Conservation (phyloP, 352 stramenopile species). For the Peronosclerospora sorghi region DNA sequence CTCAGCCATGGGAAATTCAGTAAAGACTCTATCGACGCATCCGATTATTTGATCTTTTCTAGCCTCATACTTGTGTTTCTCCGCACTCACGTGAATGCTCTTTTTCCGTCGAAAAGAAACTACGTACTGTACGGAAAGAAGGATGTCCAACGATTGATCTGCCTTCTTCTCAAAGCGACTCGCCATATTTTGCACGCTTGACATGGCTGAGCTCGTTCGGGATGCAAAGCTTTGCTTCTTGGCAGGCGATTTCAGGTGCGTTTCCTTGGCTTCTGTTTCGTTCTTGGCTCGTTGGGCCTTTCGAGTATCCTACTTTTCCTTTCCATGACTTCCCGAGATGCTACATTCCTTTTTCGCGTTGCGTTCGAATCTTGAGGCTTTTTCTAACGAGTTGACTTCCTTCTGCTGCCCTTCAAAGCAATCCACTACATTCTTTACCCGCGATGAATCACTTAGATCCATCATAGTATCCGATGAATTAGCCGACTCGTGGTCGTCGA, state of each 20-base stretch:
- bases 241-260: slow-evolving; percentile 7
- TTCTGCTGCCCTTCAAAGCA: slow-evolving; percentile 40
- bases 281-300: slow-evolving; percentile 12
- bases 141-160: slow-evolving; percentile 33
- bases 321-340: slow-evolving; percentile 23
- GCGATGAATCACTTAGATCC: slow-evolving; percentile 17
- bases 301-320: slow-evolving; percentile 23
- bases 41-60: slow-evolving; percentile 23
- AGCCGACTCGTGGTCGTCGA: slow-evolving; percentile 20
- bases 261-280: slow-evolving; percentile 14
- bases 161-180: slow-evolving; percentile 35
- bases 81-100: slow-evolving; percentile 31
- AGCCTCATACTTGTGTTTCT: slow-evolving; percentile 47
- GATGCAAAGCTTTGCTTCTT: slow-evolving; percentile 1
- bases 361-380: slow-evolving; percentile 36
- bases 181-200: slow-evolving; percentile 31
- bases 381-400: slow-evolving; percentile 37
- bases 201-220: slow-evolving; percentile 20
- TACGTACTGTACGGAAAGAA: slow-evolving; percentile 39
- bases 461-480: slow-evolving; percentile 22
- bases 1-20: no score
- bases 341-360: slow-evolving; percentile 31
- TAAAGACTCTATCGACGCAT: not conserved
- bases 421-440: slow-evolving; percentile 36
- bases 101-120: slow-evolving; percentile 42